Base-by-base conservation (phyloP, 331 rosid species). In the Prunus yedoensis region DNA sequence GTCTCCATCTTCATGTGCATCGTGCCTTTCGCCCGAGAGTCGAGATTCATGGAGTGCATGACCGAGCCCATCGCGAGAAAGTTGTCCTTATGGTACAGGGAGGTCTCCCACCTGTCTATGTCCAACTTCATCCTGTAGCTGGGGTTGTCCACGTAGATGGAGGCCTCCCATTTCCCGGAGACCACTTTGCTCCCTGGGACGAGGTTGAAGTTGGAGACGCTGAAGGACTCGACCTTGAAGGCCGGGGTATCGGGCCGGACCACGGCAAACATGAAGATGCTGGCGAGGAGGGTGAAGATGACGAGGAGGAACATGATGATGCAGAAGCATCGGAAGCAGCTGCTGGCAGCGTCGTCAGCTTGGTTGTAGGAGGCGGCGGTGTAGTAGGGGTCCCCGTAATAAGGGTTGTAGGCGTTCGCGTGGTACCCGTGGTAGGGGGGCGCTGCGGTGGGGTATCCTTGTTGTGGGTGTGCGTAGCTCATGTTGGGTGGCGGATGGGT, bases 271-370 rank as follows among this genome's bases (percentile, higher is more conserved):
- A 73, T 3, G 30, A 60, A 5, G 77, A 82, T 3, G 82, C 77
- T 83, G 23, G 70, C 2, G 17, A 51, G 1, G 2, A 70, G 57
- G 3, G 77, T 28, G 4, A 75, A 1, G 15, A 60, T 8, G 21
- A 81, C 27, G 10, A 74, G 5, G 14, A 70, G 2, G 3, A 78
- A 38, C 10, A 83, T 1, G 53, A 64, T 53, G 15, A 30, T 1
- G 8, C 82, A 52, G n/a, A 81, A 71, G 66, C 82, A 80, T 9
- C 85, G 85, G 10, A 83, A 14, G 66, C 73, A 83, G 7, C 58
- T 54, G 17, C 47, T 46, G 8, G 67, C 49, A 4, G 62, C 43
- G 0, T 50, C 43, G 11, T 71, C 65, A 2, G 79, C 50, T 12
- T 77, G 89, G 18, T 77, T 28, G 32, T 85, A 82, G 18, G 71